Evolutionary conservation across 768 basidiomycete species (phyloP).

Genomic region (Amanita phalloides): DNA sequence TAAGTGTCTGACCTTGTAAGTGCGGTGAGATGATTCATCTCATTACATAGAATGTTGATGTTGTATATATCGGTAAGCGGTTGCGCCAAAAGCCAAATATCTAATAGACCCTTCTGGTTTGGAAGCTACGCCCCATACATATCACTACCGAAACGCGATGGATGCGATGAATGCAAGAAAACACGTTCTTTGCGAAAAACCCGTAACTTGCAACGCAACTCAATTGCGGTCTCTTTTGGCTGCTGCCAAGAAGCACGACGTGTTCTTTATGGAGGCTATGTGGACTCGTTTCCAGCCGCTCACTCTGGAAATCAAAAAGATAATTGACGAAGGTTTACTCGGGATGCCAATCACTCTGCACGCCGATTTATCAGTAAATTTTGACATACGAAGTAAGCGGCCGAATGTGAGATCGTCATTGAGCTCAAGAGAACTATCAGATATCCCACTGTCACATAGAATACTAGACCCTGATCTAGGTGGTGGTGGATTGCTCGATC

Average conservation of each 20-base stretch:
- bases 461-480: slow-evolving; percentile 73
- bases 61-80: slow-evolving; percentile 56
- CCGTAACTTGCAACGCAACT: slow-evolving; percentile 66
- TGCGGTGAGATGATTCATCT: neutral
- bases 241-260: slow-evolving; percentile 64
- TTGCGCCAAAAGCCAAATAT: neutral
- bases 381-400: slow-evolving; percentile 50
- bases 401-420: neutral
- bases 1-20: slow-evolving; percentile 15
- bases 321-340: slow-evolving; percentile 51
- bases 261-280: slow-evolving; percentile 90
- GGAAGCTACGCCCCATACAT: slow-evolving; percentile 74
- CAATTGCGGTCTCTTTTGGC: slow-evolving; percentile 66
- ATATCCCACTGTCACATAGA: slow-evolving; percentile 57
- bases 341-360: slow-evolving; percentile 58
- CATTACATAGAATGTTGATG: slow-evolving; percentile 52
- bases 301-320: slow-evolving; percentile 47
- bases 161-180: slow-evolving; percentile 73
- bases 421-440: slow-evolving; percentile 20
- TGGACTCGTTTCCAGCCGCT: slow-evolving; percentile 83
- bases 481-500: slow-evolving; percentile 76
- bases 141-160: slow-evolving; percentile 70
- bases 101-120: neutral
- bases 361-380: slow-evolving; percentile 71
- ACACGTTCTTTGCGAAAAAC: slow-evolving; percentile 85